These are phyloP conservation scores for Naganishia onofrii DNA, from an alignment of 768 basidiomycete species.

Conservation along the genomic window DNA sequence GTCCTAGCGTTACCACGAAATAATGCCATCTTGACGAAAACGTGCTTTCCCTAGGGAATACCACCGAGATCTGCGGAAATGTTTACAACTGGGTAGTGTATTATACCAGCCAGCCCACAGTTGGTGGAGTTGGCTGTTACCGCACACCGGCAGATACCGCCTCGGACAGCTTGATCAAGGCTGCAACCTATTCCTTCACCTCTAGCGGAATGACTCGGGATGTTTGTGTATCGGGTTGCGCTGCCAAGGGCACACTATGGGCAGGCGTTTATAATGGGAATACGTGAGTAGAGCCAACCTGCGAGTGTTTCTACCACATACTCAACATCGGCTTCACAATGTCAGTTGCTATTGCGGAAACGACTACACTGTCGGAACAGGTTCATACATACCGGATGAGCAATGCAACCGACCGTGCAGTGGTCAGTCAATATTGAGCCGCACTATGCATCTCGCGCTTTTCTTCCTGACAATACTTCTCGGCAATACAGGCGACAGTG, in stretches of 20 bases:
- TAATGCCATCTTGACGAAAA: neutral
- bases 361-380: conserved; percentile 16
- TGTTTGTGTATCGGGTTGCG: conserved; percentile 15
- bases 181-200: conserved; percentile 22
- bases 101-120: conserved; percentile 24
- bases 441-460: conserved; percentile 28
- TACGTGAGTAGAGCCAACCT: conserved; percentile 26
- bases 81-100: conserved; percentile 34
- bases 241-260: conserved; percentile 5
- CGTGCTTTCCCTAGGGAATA: neutral
- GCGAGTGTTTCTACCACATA: conserved; percentile 30
- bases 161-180: conserved; percentile 20
- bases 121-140: conserved; percentile 16
- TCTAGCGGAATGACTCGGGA: conserved; percentile 19
- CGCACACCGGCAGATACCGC: neutral
- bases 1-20: neutral
- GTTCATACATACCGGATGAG: conserved; percentile 32
- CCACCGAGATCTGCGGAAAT: conserved; percentile 31
- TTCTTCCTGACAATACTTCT: conserved; percentile 27
- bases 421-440: conserved; percentile 25
- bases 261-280: conserved; percentile 30
- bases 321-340: conserved; percentile 24
- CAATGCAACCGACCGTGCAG: conserved; percentile 41
- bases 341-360: conserved; percentile 42
- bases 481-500: conserved; percentile 40